Conservation (phyloP, 257 asterid genomes). For the Cynanchum wilfordii region DNA sequence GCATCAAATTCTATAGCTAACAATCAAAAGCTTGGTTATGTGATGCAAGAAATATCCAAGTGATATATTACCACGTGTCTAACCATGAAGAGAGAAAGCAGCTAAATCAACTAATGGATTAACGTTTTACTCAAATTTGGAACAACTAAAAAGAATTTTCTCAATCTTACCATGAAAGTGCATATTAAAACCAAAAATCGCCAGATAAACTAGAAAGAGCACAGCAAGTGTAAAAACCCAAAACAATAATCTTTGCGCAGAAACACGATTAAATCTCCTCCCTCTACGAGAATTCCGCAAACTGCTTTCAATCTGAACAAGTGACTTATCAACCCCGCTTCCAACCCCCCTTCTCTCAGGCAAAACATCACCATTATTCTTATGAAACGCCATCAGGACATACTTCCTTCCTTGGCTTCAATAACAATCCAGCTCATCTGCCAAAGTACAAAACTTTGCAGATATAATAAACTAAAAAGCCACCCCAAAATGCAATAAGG, state of each 20-base stretch:
- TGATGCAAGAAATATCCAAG: not conserved
- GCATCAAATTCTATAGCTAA: not conserved
- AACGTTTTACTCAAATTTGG: not conserved
- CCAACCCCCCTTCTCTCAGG: conserved; percentile 44
- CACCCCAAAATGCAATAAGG: not conserved
- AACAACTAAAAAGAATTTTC: not conserved
- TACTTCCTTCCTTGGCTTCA: conserved; percentile 26
- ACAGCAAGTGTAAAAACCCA: conserved; percentile 52
- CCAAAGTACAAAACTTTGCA: not conserved
- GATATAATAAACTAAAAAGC: not conserved
- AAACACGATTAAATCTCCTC: conserved; percentile 49
- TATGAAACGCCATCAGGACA: conserved; percentile 46
- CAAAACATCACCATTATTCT: conserved; percentile 31
- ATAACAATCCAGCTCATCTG: conserved; percentile 44
- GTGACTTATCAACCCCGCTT: conserved; percentile 34
- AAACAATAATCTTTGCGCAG: conserved; percentile 39
- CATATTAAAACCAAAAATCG: conserved; percentile 56
- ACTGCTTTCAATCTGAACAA: conserved; percentile 35
- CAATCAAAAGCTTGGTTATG: not conserved
- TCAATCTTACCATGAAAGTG: conserved; percentile 63
- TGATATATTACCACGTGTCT: not conserved
- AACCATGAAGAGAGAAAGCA: not conserved
- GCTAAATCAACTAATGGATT: not conserved
- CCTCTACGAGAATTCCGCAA: conserved; percentile 42
- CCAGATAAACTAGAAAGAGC: conserved; percentile 48